Base-by-base conservation (phyloP, 257 asterid species). In the Solanum raphanifolium region DNA sequence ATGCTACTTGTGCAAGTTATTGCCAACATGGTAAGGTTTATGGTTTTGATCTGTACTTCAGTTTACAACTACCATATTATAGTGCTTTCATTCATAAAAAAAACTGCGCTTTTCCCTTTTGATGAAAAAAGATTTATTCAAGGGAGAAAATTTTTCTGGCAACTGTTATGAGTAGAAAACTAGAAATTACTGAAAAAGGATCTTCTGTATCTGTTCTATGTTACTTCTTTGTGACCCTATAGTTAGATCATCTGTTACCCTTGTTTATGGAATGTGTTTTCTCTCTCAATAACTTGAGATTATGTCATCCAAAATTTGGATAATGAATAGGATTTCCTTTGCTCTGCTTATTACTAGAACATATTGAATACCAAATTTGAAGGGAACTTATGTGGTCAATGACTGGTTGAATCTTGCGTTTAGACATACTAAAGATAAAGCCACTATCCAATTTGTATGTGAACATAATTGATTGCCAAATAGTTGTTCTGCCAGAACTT, bases 11-110 rank as follows among this genome's bases (percentile, higher is more conserved):
- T 87, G 95, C 98, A 86, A 93, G 95, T 89, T 97, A 97, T 88
- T 97, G 99, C 90, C 99, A 96, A 88, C 98, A 95, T 74, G 98
- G 99, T 96, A 89, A 95, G 98, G 34, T 3, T 90, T 36, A 58
- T 83, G 39, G 68, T 9, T 81, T 81, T 5, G n/a, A 81, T 81
- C 85, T 46, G 29, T 25, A 81, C 27, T 16, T 16, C 15, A 16
- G 65, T 29, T 79, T 41, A 79, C 66, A 36, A 3, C 38, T 29
- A 27, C 13, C 68, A 81, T 43, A 79, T 81, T 9, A 15, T 43
- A 9, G 85, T 81, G 39, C 9, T 27, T 15, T 81, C 18, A 16
- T 46, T 46, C 27, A 81, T 46, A 27, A 46, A 46, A 3, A 81
- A 46, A 6, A 21, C 41, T 82, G 69, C 1, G 43, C 16, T 16